Conservation (phyloP, 2,329 filamentous ascomycete species). For the Beauveria scarabaeidicola region DNA sequence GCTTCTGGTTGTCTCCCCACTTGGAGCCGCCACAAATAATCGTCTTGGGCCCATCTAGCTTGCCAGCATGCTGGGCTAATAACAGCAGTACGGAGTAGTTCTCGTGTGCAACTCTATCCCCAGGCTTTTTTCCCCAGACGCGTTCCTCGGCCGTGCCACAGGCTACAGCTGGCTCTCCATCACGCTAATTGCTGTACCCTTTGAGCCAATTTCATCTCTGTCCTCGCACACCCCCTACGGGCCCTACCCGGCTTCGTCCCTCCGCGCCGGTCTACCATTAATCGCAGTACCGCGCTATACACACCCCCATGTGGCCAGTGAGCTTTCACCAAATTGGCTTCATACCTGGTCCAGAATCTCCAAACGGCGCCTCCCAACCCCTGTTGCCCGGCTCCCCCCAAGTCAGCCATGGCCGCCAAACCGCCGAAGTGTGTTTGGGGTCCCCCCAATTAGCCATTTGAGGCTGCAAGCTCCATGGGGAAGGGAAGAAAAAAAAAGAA, state of each 20-base stretch:
- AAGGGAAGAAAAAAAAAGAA: neutral
- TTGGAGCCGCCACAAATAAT: constrained; percentile 1
- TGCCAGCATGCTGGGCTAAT: neutral
- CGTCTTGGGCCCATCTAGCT: neutral
- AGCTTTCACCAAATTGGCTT: neutral
- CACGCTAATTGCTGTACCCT: neutral
- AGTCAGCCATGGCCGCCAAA: constrained; percentile 11
- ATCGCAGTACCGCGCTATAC: neutral
- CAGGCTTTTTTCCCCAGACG: neutral
- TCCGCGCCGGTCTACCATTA: neutral
- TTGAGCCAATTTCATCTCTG: neutral
- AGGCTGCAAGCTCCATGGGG: neutral
- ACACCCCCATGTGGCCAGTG: neutral
- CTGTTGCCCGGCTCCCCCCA: constrained; percentile 1
- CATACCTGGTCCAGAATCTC: constrained; percentile 5
- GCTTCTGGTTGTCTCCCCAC: neutral
- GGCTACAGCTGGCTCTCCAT: neutral
- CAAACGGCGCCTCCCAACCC: constrained; percentile 5
- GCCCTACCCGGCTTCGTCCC: neutral
- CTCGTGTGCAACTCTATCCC: constrained; percentile 1
- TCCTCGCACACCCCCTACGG: neutral
- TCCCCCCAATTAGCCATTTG: neutral
- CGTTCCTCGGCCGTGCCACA: neutral
- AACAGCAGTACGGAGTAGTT: neutral
- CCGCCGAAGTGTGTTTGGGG: constrained; percentile 10